phyloP scores from a whole-genome alignment of 495 filamentous ascomycete species.

The Neurospora hispaniola region DNA sequence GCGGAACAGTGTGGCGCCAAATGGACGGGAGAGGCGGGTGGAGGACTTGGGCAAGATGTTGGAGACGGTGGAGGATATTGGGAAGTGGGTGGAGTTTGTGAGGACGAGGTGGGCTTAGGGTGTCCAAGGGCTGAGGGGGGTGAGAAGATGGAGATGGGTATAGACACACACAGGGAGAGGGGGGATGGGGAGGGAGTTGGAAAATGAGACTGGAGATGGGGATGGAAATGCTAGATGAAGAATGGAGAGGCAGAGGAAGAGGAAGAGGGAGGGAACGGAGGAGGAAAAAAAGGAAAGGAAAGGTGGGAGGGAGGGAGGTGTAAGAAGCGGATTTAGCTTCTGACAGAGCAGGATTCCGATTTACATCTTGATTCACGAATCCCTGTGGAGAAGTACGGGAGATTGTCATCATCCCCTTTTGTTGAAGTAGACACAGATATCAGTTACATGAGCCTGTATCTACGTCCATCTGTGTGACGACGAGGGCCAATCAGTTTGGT shows the following conservation, averaged over 20 bases:
- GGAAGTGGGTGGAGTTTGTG: constrained; percentile 48
- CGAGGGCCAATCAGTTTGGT: too few species aligned
- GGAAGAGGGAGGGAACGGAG: too few species aligned
- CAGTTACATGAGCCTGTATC: too few species aligned
- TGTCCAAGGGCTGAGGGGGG: neutral
- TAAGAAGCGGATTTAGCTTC: neutral
- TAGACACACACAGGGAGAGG: neutral
- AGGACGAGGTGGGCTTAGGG: constrained; percentile 21
- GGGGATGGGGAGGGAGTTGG: neutral
- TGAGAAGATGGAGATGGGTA: neutral
- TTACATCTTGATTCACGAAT: too few species aligned
- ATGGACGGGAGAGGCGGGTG: constrained; percentile 11
- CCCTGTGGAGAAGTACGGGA: too few species aligned
- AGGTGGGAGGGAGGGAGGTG: neutral
- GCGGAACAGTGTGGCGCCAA: constrained; percentile 10
- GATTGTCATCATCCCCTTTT: too few species aligned
- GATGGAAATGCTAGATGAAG: too few species aligned
- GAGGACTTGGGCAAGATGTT: constrained; percentile 28
- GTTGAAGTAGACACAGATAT: too few species aligned
- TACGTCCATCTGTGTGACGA: too few species aligned
- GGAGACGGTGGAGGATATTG: constrained; percentile 38
- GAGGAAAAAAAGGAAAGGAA: neutral
- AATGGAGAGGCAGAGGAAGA: neutral
- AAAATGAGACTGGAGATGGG: neutral
- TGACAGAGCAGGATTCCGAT: neutral